A percentile compares a stretch with the other conserved stretches of the same genome.
Conservation (phyloP, 768 basidiomycete species). For the Trametes villosa region DNA sequence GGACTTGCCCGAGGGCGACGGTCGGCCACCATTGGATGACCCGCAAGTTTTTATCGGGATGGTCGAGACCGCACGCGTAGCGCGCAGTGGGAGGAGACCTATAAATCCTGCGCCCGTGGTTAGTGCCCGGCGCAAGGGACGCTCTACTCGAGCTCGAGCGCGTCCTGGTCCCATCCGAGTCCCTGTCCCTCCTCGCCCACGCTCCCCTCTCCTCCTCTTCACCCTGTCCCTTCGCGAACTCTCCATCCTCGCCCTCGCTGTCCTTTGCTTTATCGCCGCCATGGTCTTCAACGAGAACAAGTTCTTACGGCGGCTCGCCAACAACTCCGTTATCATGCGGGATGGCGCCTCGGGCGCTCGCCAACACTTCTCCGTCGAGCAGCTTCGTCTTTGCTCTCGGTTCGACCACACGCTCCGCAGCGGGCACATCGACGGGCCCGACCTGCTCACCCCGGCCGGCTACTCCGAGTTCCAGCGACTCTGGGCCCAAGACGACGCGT, state of each 20-base stretch:
- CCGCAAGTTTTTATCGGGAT: constrained; percentile 9
- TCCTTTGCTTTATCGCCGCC: neutral
- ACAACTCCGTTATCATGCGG: neutral
- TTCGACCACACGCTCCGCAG: neutral
- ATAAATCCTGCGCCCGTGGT: neutral
- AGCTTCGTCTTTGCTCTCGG: neutral
- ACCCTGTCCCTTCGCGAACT: neutral
- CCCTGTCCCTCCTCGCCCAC: neutral
- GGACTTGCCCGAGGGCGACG: neutral
- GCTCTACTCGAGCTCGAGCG: neutral
- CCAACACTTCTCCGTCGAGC: neutral
- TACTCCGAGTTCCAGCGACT: neutral
- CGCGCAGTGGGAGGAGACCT: neutral
- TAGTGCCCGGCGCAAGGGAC: neutral
- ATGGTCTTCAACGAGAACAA: neutral
- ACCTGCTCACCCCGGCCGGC: neutral
- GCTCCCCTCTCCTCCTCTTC: neutral
- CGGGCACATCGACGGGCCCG: neutral
- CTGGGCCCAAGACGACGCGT: neutral
- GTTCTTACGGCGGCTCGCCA: neutral
- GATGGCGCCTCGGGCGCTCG: neutral
- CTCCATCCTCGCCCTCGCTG: neutral
- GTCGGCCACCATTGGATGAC: constrained; percentile 1
- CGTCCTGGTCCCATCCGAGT: no score
- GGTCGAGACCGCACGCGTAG: neutral